Evolutionary conservation across 495 filamentous ascomycete genomes (phyloP), one percentile per base, ranked within the genome.

Genomic region (Mycothermus thermophilus): DNA sequence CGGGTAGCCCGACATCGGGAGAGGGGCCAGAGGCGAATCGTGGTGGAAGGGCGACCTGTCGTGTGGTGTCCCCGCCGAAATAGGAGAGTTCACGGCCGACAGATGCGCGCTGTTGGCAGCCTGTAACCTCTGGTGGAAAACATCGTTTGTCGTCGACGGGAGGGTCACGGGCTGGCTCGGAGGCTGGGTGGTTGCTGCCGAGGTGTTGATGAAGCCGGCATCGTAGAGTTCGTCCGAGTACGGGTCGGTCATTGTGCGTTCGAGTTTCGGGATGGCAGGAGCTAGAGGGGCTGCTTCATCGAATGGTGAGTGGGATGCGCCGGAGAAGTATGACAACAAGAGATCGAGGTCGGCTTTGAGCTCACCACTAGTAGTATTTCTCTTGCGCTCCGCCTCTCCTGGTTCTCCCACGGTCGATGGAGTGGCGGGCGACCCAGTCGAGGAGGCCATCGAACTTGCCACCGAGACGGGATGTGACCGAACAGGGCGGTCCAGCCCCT

Each of bases 171-270:
- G n/a, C n/a, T n/a, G n/a, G n/a, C n/a, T n/a, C n/a, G n/a, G n/a
- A n/a, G n/a, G n/a, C n/a, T n/a, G n/a, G n/a, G n/a, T n/a, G n/a
- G n/a, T n/a, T n/a, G 66, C 43, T 19, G 72, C 58, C 22, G 72
- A 62, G 43, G 72, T 69, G 52, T 72, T 60, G 37, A 62, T 57
- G 40, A 69, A 64, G 43, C 59, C 63, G 6, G 82, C 77, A 42
- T 77, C 83, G 69, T 79, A 94, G 1, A 94, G 71, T 47, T 90
- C 83, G 52, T 94, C 87, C 47, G 75, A 66, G 47, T 80, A 85
- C 19, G 81, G 69, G 49, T 93, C 86, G 7, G 84, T 86, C 52
- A 86, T 79, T 6, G 85, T 92, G 31, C 86, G 72, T 34, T 81
- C 75, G 40, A 94, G 67, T 55, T 90, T 92, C 4, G 86, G 82